phyloP scores from a whole-genome alignment of 352 stramenopile genomes.

The Globisporangium iwayamae region DNA sequence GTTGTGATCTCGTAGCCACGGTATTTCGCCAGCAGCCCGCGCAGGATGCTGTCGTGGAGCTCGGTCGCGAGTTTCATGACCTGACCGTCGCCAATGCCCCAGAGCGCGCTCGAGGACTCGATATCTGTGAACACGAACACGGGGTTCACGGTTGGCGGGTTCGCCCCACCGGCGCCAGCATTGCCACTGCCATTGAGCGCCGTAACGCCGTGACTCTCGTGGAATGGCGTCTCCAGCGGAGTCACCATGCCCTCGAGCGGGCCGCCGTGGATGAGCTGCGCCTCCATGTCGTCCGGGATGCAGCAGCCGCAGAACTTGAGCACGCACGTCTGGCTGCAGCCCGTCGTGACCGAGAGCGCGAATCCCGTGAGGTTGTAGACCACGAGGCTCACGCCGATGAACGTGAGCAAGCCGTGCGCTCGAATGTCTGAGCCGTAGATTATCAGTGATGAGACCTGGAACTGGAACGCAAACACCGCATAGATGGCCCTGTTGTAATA shows the following conservation, averaged over 20 bases:
- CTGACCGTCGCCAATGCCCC: slow-evolving; percentile 42
- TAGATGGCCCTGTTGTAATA: slow-evolving; percentile 32
- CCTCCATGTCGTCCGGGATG: slow-evolving; percentile 43
- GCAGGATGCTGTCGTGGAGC: slow-evolving; percentile 63
- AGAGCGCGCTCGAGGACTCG: slow-evolving; percentile 71
- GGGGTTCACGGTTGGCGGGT: slow-evolving; percentile 18
- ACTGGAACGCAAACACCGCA: slow-evolving; percentile 48
- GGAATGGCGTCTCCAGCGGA: slow-evolving; percentile 24
- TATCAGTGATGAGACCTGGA: slow-evolving; percentile 43
- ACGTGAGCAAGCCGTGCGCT: slow-evolving; percentile 17
- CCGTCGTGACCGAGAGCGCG: slow-evolving; percentile 32
- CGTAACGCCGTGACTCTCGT: slow-evolving; percentile 17
- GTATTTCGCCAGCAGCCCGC: slow-evolving; percentile 45
- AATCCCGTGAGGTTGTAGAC: slow-evolving; percentile 40
- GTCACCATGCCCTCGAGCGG: slow-evolving; percentile 3
- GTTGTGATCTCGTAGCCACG: slow-evolving; percentile 80
- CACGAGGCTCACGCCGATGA: slow-evolving; percentile 35
- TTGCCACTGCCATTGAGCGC: neutral
- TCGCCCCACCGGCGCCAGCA: neutral
- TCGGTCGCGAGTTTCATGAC: slow-evolving; percentile 59
- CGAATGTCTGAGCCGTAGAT: slow-evolving; percentile 23
- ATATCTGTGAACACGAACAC: slow-evolving; percentile 84
- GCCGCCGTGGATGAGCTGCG: slow-evolving; percentile 21
- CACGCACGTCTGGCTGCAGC: slow-evolving; percentile 51
- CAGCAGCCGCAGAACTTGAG: slow-evolving; percentile 40